Evolutionary conservation across 169 alveolate genomes (phyloP), one percentile per base, ranked within the genome.

Genomic region (Plasmodium gonderi): DNA sequence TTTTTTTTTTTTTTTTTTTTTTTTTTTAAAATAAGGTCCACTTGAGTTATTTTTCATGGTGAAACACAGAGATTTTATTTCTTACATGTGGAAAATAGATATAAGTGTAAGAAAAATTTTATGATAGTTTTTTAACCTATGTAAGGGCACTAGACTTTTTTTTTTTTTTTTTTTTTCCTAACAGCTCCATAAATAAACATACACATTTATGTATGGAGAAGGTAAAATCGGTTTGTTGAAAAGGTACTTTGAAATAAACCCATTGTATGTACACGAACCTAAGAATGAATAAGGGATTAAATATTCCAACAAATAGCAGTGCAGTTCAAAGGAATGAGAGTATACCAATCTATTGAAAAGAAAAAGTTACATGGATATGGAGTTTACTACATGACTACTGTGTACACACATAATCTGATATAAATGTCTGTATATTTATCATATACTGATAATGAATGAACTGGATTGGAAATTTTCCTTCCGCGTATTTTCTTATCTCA

Each of bases 1-100:
- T 60, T 60, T 60, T 60, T 60, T 51, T 51, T 60, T 60, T 60
- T 60, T 60, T 60, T 42, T 60, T 60, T 60, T 60, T 60, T 60
- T 60, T 54, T 8, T 14, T 51, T 60, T n/a, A 29, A 20, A 60
- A 60, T 60, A 8, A 23, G 11, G 31, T 20, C 72, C 14, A 12
- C 72, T 36, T 60, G 36, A 29, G 31, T 60, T 60, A 3, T 36
- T 14, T 60, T 12, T 60, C 40, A 23, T 11, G 51, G 72, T 60
- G 26, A 60, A 54, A 1, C 72, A 54, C 17, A 60, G n/a, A n/a
- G n/a, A n/a, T n/a, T n/a, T n/a, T n/a, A n/a, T n/a, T n/a, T n/a
- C n/a, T n/a, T n/a, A n/a, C n/a, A n/a, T n/a, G n/a, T n/a, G n/a
- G n/a, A n/a, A n/a, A n/a, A n/a, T n/a, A n/a, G n/a, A n/a, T n/a